phyloP scores from a whole-genome alignment of 352 stramenopile species.

The Pythium rhizo-oryzae region DNA sequence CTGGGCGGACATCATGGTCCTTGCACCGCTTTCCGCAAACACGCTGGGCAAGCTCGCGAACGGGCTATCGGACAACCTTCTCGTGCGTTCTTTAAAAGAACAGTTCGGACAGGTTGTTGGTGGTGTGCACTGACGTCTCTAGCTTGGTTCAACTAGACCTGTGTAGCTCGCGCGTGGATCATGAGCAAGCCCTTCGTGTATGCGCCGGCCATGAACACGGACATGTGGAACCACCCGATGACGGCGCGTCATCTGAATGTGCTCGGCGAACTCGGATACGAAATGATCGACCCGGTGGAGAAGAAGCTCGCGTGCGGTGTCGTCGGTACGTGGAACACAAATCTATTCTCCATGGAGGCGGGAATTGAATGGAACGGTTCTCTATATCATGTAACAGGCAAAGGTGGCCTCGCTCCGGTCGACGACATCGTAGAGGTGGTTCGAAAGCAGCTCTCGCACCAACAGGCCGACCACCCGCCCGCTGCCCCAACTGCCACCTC shows the following conservation, averaged over 20 bases:
- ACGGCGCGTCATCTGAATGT: slow-evolving; percentile 80
- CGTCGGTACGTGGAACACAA: slow-evolving; percentile 57
- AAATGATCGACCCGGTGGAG: slow-evolving; percentile 85
- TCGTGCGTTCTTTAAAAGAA: slow-evolving; percentile 43
- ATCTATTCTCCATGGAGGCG: not conserved
- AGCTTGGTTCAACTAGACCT: slow-evolving; percentile 59
- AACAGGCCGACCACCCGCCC: not conserved
- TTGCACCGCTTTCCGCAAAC: slow-evolving; percentile 91
- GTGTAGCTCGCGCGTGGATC: slow-evolving; percentile 93
- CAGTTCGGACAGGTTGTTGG: not conserved
- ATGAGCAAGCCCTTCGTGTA: slow-evolving; percentile 92
- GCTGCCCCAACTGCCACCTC: not conserved
- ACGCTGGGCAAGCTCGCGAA: slow-evolving; percentile 91
- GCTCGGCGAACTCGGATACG: slow-evolving; percentile 67
- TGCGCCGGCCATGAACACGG: slow-evolving; percentile 97
- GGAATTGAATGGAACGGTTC: not conserved
- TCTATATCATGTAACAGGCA: slow-evolving; percentile 19
- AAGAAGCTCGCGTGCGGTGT: slow-evolving; percentile 96
- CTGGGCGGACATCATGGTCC: slow-evolving; percentile 93
- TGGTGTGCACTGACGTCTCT: not conserved
- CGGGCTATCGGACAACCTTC: slow-evolving; percentile 95
- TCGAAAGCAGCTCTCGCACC: not conserved
- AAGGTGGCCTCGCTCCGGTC: slow-evolving; percentile 28
- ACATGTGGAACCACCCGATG: slow-evolving; percentile 97
- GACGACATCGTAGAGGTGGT: slow-evolving; percentile 25